Evolutionary conservation across 805 yeast genomes (phyloP), one percentile per base, ranked within the genome.

Genomic region (Maudiozyma saulgeensis): DNA sequence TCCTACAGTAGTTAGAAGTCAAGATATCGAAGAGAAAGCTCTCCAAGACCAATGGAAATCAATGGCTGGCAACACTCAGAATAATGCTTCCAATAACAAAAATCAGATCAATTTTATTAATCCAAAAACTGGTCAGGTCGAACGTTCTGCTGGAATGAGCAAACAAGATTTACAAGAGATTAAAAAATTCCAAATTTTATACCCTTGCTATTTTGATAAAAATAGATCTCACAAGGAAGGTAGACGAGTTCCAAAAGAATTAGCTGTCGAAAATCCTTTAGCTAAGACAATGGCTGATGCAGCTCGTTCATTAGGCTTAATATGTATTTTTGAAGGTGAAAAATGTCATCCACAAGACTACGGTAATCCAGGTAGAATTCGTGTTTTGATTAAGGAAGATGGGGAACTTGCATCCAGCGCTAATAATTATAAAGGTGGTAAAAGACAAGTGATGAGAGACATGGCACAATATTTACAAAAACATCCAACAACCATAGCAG

Each of bases 281-380:
- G 97, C 96, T 1, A 81, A 82, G 60, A 80, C 85, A 5, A 75
- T 91, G 19, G 76, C 83, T 11, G 95, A 88, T 57, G 97, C 96
- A 46, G 74, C 77, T 45, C 61, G 67, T 25, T 42, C 55, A 4
- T 46, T 73, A 18, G 64, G 66, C 13, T 51, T 70, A 28, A 53
- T 59, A 4, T 66, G 68, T 38, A 71, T 83, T 41, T 73, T 81
- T 50, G 93, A 87, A 67, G 81, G 91, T 52, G 87, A 84, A 51
- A 93, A 89, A 69, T 68, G 84, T 1, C 99, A 91, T 68, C 98
- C 98, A 12, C 96, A 90, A 66, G 98, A 91, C 68, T 93, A 84
- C 77, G 95, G 98, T 56, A 91, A 91, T 62, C 95, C 97, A 4
- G 99, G 99, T n/a, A 77, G 98, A 60, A 90, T 93, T 35, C 79